Base-by-base conservation (phyloP, 169 alveolate genomes). In the Eimeria tenella region DNA sequence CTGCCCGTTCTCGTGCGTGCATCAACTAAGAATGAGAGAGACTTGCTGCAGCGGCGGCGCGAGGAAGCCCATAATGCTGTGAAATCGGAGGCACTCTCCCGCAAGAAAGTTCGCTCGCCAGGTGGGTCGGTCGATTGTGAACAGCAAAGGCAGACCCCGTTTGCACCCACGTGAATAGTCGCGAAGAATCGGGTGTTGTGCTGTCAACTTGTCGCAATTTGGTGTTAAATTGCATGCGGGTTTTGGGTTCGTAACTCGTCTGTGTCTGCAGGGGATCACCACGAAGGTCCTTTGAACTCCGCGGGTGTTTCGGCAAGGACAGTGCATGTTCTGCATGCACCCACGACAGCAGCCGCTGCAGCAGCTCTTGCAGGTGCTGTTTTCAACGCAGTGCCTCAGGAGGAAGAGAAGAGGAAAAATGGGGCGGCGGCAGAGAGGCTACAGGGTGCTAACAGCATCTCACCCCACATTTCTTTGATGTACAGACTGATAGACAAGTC, bases 1-100 rank as follows among this genome's bases (percentile, higher is more conserved):
- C 50, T 91, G 77, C 94, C 94, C 3, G 94, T 91, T 17, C 82
- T 91, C 15, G 79, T 77, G 42, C 90, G 91, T 7, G 74, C 94
- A 10, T 42, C 94, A n/a, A 50, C 91, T 9, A 55, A 53, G 62
- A 74, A 15, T 25, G 94, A 91, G 73, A 56, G 87, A 11, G 74
- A 58, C 17, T 74, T 91, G 49, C 86, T 91, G 42, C 86, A 86
- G 63, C 71, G 83, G 86, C 82, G 87, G 25, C 91, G 21, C 23
- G 77, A 79, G 42, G 88, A 91, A 73, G 94, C 90, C 15, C 73
- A 83, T 42, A 31, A 58, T 31, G 21, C 56, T 11, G 79, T 60
- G 3, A 75, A 56, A n/a, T 83, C 90, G 9, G 75, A 13, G 31
- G 63, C 62, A 1, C 2, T 23, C 0, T 1, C 73, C 15, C 17